A percentile compares a stretch with the other conserved stretches of the same genome.
These are phyloP conservation scores for Discostella stelligera DNA, from an alignment of 352 stramenopile species.

Conservation along the genomic window DNA sequence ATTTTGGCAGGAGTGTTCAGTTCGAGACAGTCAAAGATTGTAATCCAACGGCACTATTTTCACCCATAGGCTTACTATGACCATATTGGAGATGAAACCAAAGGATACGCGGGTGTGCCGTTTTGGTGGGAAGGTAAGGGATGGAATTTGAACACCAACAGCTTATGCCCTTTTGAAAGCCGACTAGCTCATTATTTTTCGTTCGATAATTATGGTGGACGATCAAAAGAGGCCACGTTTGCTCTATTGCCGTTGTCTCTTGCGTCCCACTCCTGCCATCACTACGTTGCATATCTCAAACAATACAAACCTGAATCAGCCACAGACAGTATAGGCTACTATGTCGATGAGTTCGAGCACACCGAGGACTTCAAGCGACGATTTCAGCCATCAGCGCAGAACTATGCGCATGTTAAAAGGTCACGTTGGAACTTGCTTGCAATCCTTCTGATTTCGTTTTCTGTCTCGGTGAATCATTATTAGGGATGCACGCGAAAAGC, in stretches of 20 bases:
- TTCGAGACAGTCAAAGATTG: background rate
- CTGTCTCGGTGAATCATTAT: too few species aligned
- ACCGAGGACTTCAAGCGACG: slow-evolving; percentile 3
- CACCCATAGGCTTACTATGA: slow-evolving; percentile 53
- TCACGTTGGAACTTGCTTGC: too few species aligned
- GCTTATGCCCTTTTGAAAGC: background rate
- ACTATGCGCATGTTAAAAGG: too few species aligned
- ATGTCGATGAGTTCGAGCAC: slow-evolving; percentile 42
- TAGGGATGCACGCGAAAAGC: too few species aligned
- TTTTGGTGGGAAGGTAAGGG: slow-evolving; percentile 54
- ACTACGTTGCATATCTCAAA: slow-evolving; percentile 44
- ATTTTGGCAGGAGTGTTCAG: background rate
- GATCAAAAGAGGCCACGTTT: slow-evolving; percentile 28
- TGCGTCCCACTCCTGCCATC: slow-evolving; percentile 26
- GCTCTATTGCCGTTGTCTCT: slow-evolving; percentile 30
- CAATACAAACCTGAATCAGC: slow-evolving; percentile 39
- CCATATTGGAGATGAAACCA: slow-evolving; percentile 57
- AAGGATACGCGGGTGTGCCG: slow-evolving; percentile 60
- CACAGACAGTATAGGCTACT: slow-evolving; percentile 13
- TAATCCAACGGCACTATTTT: background rate
- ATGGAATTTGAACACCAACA: slow-evolving; percentile 6
- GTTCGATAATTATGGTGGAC: too few species aligned
- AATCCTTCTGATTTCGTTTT: too few species aligned
- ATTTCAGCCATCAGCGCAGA: too few species aligned
- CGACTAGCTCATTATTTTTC: too few species aligned